phyloP scores from a whole-genome alignment of 2,329 filamentous ascomycete genomes.

The Epichloe typhina region DNA sequence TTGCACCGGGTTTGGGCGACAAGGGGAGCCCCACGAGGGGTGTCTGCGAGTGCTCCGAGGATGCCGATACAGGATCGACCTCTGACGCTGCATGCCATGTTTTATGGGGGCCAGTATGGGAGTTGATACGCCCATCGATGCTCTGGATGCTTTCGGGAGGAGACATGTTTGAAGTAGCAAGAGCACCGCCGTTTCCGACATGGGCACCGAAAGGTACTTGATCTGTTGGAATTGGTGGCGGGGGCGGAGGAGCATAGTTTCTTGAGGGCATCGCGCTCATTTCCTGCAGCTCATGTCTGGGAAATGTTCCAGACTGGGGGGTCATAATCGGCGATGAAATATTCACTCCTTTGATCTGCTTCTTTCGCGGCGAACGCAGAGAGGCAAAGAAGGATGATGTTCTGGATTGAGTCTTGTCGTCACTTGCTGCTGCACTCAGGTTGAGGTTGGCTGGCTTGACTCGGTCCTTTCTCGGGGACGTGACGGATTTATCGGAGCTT shows the following conservation, averaged over 20 bases:
- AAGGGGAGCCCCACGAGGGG: conserved; percentile 40
- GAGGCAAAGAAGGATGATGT: conserved; percentile 46
- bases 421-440: conserved; percentile 25
- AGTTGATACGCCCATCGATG: conserved; percentile 43
- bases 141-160: conserved; percentile 31
- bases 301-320: conserved; percentile 46
- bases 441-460: conserved; percentile 38
- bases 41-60: conserved; percentile 36
- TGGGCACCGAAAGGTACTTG: conserved; percentile 25
- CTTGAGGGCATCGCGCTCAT: conserved; percentile 44
- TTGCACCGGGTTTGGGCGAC: conserved; percentile 24
- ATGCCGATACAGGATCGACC: conserved; percentile 37
- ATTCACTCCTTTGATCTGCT: conserved; percentile 35
- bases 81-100: conserved; percentile 27
- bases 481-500: conserved; percentile 15
- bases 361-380: conserved; percentile 47
- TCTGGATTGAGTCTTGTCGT: conserved; percentile 41
- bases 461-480: conserved; percentile 28
- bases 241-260: conserved; percentile 43
- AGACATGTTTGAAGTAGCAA: conserved; percentile 22
- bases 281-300: conserved; percentile 40
- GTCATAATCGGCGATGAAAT: conserved; percentile 56
- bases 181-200: conserved; percentile 12
- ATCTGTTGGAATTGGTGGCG: conserved; percentile 40
- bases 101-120: conserved; percentile 21